A percentile compares a stretch with the other conserved stretches of the same genome.
These are phyloP conservation scores for Spergularia bocconei DNA, from an alignment of 148 eudicot species.

Conservation along the genomic window DNA sequence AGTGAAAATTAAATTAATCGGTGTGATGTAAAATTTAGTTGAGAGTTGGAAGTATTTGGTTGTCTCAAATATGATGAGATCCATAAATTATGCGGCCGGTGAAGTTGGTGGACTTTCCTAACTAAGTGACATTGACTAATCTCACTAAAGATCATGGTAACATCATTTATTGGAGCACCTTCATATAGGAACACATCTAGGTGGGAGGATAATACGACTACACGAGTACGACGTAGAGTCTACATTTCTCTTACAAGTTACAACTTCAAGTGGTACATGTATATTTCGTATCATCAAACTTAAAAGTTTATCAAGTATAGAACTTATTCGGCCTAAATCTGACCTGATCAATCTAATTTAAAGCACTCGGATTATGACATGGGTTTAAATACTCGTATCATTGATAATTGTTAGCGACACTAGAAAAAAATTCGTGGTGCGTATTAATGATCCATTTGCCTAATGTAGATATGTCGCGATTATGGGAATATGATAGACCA, in stretches of 20 bases:
- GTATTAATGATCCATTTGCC: too few relatives aligned
- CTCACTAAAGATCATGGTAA: conserved; percentile 4
- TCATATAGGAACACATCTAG: neutral
- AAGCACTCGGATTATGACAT: too few relatives aligned
- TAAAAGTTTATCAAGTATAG: too few relatives aligned
- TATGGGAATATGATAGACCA: too few relatives aligned
- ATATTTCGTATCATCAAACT: too few relatives aligned
- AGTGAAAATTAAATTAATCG: conserved; percentile 3
- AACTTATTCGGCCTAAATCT: too few relatives aligned
- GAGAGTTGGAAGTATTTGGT: conserved; percentile 37
- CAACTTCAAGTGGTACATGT: neutral
- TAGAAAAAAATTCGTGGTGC: too few relatives aligned
- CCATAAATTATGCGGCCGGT: conserved; percentile 35
- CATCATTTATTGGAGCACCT: conserved; percentile 7
- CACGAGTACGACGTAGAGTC: neutral
- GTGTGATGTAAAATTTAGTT: conserved; percentile 32
- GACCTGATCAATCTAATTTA: too few relatives aligned
- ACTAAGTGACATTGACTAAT: conserved; percentile 31
- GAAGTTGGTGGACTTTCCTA: conserved; percentile 53
- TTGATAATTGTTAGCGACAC: too few relatives aligned
- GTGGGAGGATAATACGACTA: neutral
- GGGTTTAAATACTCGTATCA: too few relatives aligned
- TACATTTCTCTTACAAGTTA: neutral
- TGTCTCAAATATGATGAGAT: conserved; percentile 1
- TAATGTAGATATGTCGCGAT: too few relatives aligned